Percentiles rank a stretch among this genome's conserved stretches.
phyloP scores from a whole-genome alignment of 2,329 filamentous ascomycete genomes.

The Apiospora pterosperma region DNA sequence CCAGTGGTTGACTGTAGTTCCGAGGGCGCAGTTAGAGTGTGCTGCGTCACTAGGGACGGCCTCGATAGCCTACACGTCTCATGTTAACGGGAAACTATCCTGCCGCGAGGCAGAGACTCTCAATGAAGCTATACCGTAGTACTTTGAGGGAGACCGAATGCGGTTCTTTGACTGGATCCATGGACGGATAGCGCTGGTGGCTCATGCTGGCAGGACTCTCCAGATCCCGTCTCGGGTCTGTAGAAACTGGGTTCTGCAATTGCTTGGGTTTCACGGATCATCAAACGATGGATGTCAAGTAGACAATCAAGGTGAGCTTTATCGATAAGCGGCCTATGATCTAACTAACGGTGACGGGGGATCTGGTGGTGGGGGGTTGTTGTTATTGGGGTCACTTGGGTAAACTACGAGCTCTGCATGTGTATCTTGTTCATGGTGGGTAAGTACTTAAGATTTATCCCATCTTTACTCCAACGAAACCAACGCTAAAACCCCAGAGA shows the following conservation, averaged over 20 bases:
- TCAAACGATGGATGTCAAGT: not conserved
- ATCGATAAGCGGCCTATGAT: not conserved
- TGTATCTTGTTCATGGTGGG: not conserved
- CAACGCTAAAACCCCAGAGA: not conserved
- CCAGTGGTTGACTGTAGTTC: constrained; percentile 42
- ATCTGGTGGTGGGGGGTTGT: not conserved
- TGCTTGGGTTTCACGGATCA: not conserved
- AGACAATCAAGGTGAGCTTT: not conserved
- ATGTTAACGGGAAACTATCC: constrained; percentile 4
- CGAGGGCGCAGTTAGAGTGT: constrained; percentile 53
- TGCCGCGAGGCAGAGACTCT: not conserved
- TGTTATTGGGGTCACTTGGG: too few species aligned
- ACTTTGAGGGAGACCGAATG: constrained; percentile 79
- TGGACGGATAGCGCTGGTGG: constrained; percentile 55
- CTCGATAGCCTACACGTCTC: constrained; percentile 65
- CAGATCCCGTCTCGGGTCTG: not conserved
- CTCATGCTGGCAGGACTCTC: constrained; percentile 39
- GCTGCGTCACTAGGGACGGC: constrained; percentile 70
- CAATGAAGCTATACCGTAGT: constrained; percentile 47
- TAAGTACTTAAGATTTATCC: too few species aligned
- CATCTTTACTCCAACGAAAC: not conserved
- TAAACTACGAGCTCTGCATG: too few species aligned
- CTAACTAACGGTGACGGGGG: not conserved
- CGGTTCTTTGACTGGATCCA: constrained; percentile 65
- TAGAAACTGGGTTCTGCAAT: not conserved